Conservation (phyloP, 495 filamentous ascomycete species). For the Penicillium turbatum region DNA sequence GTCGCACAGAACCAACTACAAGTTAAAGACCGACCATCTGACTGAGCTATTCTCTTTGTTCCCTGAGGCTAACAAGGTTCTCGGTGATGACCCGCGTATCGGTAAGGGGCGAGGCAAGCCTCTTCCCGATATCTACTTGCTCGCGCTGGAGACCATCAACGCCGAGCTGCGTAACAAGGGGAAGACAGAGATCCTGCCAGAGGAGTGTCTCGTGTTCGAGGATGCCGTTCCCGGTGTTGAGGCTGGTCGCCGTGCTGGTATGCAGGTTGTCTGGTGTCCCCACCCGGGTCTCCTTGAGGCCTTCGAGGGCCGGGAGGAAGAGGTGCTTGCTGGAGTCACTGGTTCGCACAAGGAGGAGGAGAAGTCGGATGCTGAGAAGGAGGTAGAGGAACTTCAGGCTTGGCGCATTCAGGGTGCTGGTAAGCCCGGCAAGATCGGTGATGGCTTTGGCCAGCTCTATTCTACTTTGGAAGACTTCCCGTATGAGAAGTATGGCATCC, state of each 20-base stretch:
- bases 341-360: slow-evolving; percentile 60
- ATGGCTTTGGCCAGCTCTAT: slow-evolving; percentile 69
- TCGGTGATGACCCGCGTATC: slow-evolving; percentile 86
- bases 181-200: slow-evolving; percentile 65
- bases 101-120: slow-evolving; percentile 81
- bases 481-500: slow-evolving; percentile 67
- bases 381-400: slow-evolving; percentile 38
- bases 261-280: slow-evolving; percentile 92
- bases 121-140: slow-evolving; percentile 87
- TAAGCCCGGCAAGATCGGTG: slow-evolving; percentile 51
- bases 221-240: slow-evolving; percentile 92
- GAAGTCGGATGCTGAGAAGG: slow-evolving; percentile 41
- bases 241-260: slow-evolving; percentile 83
- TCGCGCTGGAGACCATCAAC: slow-evolving; percentile 86
- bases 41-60: slow-evolving; percentile 70
- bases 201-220: slow-evolving; percentile 95
- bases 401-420: slow-evolving; percentile 46
- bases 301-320: slow-evolving; percentile 68
- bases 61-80: slow-evolving; percentile 58
- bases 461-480: slow-evolving; percentile 64
- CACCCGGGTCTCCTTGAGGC: slow-evolving; percentile 74
- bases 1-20: slow-evolving; percentile 64
- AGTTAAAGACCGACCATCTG: slow-evolving; percentile 75
- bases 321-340: slow-evolving; percentile 80
- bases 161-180: slow-evolving; percentile 53